phyloP scores from a whole-genome alignment of 2,329 filamentous ascomycete species.

The Colletotrichum kahawae region DNA sequence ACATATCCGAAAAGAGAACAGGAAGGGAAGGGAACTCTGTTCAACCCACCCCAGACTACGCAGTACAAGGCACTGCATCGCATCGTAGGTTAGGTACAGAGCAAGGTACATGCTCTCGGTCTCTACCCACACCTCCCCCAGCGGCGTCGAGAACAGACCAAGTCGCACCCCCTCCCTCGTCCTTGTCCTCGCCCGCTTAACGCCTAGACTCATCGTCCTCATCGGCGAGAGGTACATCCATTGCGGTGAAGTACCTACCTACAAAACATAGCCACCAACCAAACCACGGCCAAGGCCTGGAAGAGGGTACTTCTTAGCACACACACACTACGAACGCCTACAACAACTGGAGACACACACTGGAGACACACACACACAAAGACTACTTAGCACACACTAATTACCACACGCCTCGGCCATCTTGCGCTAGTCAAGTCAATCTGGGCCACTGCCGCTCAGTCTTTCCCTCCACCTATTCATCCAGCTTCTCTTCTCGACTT shows the following conservation, averaged over 20 bases:
- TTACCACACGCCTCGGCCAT: background rate
- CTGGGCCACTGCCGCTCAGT: background rate
- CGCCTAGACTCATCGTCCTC: background rate
- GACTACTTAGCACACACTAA: background rate
- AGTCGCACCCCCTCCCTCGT: background rate
- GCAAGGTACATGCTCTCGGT: background rate
- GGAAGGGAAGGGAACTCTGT: background rate
- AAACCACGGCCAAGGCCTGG: slow-evolving; percentile 2
- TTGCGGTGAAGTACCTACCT: background rate
- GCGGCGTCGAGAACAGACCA: slow-evolving; percentile 14
- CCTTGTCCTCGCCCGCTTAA: background rate
- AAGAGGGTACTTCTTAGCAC: slow-evolving; percentile 3
- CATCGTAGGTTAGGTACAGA: background rate
- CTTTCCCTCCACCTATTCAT: background rate
- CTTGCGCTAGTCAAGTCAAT: slow-evolving; percentile 22
- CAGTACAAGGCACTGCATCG: too few species aligned
- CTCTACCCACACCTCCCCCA: background rate
- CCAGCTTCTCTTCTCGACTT: background rate
- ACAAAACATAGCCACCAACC: background rate
- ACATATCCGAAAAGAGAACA: background rate
- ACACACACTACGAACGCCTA: background rate
- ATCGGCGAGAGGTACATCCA: background rate
- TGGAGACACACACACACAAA: background rate
- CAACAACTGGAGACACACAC: background rate
- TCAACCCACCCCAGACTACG: background rate